Conservation (phyloP, 2,329 filamentous ascomycete genomes). For the Apiospora koreana region DNA sequence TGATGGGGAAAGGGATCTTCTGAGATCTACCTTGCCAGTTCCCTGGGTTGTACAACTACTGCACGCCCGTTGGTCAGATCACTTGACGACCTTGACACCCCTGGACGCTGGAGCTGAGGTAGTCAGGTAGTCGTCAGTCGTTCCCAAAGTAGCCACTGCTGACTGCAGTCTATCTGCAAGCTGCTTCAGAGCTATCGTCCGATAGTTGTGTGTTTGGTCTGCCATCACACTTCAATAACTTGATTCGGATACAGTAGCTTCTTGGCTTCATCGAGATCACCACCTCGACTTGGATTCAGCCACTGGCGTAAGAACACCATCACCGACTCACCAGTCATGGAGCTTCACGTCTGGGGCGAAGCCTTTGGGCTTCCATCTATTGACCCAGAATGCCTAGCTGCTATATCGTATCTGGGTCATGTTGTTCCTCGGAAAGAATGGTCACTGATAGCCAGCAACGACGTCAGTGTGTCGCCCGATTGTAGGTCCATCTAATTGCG, state of each 20-base stretch:
- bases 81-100: neutral
- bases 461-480: slow-evolving; percentile 69
- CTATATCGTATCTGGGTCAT: slow-evolving; percentile 73
- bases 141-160: neutral
- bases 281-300: neutral
- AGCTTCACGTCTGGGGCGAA: slow-evolving; percentile 88
- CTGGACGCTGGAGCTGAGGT: neutral
- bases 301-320: neutral
- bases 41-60: neutral
- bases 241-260: neutral
- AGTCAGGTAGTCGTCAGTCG: no score
- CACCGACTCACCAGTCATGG: slow-evolving; percentile 46
- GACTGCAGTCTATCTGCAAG: neutral
- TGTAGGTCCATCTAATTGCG: slow-evolving; percentile 49
- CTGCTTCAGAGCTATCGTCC: neutral
- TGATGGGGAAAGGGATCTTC: neutral
- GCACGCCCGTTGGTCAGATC: neutral
- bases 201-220: neutral
- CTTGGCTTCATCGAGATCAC: slow-evolving; percentile 7
- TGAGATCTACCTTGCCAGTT: neutral
- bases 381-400: slow-evolving; percentile 85
- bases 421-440: slow-evolving; percentile 61
- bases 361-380: slow-evolving; percentile 89
- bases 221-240: slow-evolving; percentile 3
- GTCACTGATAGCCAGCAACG: slow-evolving; percentile 72